phyloP scores from a whole-genome alignment of 805 yeast species.

The Hanseniaspora hatyaiensis region DNA sequence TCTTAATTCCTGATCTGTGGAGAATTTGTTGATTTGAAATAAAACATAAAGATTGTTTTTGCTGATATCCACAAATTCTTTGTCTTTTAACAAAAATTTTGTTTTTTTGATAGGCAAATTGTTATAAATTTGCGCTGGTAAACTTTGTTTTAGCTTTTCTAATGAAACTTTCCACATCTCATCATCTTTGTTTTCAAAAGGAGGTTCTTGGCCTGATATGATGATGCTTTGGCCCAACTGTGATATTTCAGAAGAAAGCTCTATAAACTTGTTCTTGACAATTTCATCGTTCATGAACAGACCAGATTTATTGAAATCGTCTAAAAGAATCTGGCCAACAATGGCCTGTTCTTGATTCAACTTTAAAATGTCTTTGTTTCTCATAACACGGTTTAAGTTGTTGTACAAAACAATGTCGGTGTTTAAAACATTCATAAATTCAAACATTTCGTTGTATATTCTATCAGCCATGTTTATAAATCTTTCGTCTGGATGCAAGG shows the following conservation, averaged over 20 bases:
- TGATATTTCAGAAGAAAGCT: constrained; percentile 69
- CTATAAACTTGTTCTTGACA: constrained; percentile 59
- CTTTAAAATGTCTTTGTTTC: constrained; percentile 24
- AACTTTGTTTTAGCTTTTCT: constrained; percentile 18
- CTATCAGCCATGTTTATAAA: constrained; percentile 74
- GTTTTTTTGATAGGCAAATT: constrained; percentile 19
- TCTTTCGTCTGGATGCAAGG: constrained; percentile 63
- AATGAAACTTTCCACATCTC: constrained; percentile 20
- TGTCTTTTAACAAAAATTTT: neutral
- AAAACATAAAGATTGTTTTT: constrained; percentile 6
- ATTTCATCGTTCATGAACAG: constrained; percentile 59
- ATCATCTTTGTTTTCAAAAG: constrained; percentile 19
- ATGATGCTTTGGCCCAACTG: constrained; percentile 65
- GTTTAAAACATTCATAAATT: constrained; percentile 84
- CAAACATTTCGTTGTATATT: constrained; percentile 79
- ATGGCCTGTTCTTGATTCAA: constrained; percentile 64
- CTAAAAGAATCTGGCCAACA: constrained; percentile 67
- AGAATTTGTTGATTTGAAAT: constrained; percentile 10
- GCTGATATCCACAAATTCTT: neutral
- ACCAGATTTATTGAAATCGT: constrained; percentile 86
- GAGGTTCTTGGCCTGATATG: constrained; percentile 20
- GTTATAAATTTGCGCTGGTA: neutral
- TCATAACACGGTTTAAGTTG: constrained; percentile 46
- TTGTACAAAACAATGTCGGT: constrained; percentile 64
- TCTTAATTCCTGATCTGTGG: constrained; percentile 43